Evolutionary conservation across 2,329 filamentous ascomycete genomes (phyloP).

Genomic region (Trichoderma gracile): DNA sequence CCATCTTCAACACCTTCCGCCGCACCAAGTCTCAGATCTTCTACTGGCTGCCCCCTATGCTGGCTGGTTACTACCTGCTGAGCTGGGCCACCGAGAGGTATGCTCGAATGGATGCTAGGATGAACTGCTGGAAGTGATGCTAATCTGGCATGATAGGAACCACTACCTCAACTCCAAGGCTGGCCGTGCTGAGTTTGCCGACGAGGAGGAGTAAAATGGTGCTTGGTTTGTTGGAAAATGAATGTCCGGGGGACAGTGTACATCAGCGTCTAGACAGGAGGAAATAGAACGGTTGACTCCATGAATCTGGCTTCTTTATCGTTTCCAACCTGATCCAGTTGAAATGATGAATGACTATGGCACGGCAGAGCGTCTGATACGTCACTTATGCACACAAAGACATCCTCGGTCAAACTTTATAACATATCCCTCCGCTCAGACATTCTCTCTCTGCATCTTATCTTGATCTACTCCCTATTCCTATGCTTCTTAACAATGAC

Average conservation of each 20-base stretch:
- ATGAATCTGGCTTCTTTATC: background rate
- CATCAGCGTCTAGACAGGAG: conserved; percentile 45
- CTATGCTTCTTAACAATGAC: background rate
- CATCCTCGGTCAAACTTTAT: too few species aligned
- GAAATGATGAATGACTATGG: too few species aligned
- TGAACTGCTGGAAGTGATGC: background rate
- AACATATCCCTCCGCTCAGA: too few species aligned
- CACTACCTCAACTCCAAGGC: conserved; percentile 80
- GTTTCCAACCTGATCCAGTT: too few species aligned
- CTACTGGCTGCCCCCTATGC: conserved; percentile 79
- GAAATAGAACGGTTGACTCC: conserved; percentile 37
- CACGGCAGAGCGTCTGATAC: too few species aligned
- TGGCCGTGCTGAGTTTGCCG: conserved; percentile 59
- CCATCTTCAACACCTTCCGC: conserved; percentile 94
- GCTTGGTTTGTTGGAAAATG: conserved; percentile 36
- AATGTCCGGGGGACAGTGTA: conserved; percentile 42
- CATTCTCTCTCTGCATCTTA: too few species aligned
- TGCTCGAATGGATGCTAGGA: conserved; percentile 33
- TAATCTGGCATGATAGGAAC: conserved; percentile 55
- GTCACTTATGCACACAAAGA: too few species aligned
- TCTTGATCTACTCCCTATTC: background rate
- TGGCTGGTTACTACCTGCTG: conserved; percentile 79
- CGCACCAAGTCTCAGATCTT: conserved; percentile 83
- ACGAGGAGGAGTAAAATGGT: conserved; percentile 46
- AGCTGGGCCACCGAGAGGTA: conserved; percentile 91